A percentile compares a stretch with the other conserved stretches of the same genome.
These are phyloP conservation scores for Pythium scleroteichum DNA, from an alignment of 352 stramenopile species.

Conservation along the genomic window DNA sequence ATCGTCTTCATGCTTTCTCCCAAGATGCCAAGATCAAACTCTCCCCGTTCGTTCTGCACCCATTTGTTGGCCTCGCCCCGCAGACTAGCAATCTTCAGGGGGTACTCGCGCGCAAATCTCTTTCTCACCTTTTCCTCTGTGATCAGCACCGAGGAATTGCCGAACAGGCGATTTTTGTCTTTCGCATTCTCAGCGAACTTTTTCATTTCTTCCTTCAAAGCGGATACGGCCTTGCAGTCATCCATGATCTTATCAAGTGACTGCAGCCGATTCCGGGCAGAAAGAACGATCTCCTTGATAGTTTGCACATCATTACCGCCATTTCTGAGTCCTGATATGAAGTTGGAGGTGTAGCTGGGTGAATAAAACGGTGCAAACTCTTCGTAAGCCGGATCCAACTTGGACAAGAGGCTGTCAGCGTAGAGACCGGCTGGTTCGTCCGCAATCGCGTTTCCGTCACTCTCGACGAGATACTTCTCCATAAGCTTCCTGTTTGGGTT, in stretches of 20 bases:
- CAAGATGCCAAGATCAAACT: constrained; percentile 74
- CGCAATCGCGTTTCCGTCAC: not conserved
- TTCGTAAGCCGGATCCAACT: constrained; percentile 53
- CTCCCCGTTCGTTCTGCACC: constrained; percentile 66
- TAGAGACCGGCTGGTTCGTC: not conserved
- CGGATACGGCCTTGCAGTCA: constrained; percentile 63
- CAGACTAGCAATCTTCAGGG: constrained; percentile 46
- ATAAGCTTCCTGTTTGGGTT: constrained; percentile 45
- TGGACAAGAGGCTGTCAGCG: constrained; percentile 50
- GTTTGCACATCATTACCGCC: constrained; percentile 44
- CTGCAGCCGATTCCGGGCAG: constrained; percentile 55
- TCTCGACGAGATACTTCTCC: constrained; percentile 38
- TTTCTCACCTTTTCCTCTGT: constrained; percentile 83
- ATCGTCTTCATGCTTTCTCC: constrained; percentile 73
- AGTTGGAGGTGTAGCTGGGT: constrained; percentile 33
- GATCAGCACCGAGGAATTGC: constrained; percentile 66
- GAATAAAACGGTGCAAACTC: constrained; percentile 28
- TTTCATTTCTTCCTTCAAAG: constrained; percentile 75
- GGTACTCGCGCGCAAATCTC: constrained; percentile 68
- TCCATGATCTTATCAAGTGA: constrained; percentile 84
- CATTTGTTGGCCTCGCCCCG: constrained; percentile 75
- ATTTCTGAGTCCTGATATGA: constrained; percentile 47
- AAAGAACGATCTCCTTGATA: constrained; percentile 48
- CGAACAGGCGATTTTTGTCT: constrained; percentile 73
- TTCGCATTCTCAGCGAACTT: constrained; percentile 74